Evolutionary conservation across 73 alveolate genomes (phyloP), one percentile per base, ranked within the genome.

Genomic region (Tetrahymena borealis): DNA sequence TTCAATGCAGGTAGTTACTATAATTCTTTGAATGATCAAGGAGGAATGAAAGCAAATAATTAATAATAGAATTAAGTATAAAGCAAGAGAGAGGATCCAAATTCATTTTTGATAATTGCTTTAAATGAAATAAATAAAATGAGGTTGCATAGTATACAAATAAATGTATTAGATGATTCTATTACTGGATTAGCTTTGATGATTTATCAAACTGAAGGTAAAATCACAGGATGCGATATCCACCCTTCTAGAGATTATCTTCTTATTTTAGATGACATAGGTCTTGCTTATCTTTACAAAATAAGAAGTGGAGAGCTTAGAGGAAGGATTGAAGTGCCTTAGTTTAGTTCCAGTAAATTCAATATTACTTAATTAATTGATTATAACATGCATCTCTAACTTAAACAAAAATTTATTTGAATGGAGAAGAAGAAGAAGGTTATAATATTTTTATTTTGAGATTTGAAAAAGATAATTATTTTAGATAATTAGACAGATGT

Each of bases 261-360:
- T n/a, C 79, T 95, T 20, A 94, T 93, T 4, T 79, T 95, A 11
- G 38, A 91, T 39, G 94, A 90, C 90, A 39, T 90, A 39, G 98
- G 98, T 0, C 39, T 94, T 60, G 43, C 92, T 33, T 95, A 90
- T 40, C 40, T 94, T 0, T 95, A 79, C 94, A 95, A 95, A 90
- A 85, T 95, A 24, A 96, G 94, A 40, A 95, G 96, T 32, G 98
- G 98, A n/a, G 98, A 95, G 40, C 39, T 95, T 11, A 94, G 98
- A 94, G 98, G 98, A 13, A 94, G 95, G 20, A 93, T 95, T 0
- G 78, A 90, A 41, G 92, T 94, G 0, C 98, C 98, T 4, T 60
- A 60, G 85, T 90, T 94, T 28, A 91, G 95, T 32, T 94, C 96
- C n/a, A 91, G 94, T 32, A 92, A 60, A 20, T n/a, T n/a, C n/a